Evolutionary conservation across 2,329 filamentous ascomycete species (phyloP), one percentile per base, ranked within the genome.

Genomic region (Fusarium coicis): DNA sequence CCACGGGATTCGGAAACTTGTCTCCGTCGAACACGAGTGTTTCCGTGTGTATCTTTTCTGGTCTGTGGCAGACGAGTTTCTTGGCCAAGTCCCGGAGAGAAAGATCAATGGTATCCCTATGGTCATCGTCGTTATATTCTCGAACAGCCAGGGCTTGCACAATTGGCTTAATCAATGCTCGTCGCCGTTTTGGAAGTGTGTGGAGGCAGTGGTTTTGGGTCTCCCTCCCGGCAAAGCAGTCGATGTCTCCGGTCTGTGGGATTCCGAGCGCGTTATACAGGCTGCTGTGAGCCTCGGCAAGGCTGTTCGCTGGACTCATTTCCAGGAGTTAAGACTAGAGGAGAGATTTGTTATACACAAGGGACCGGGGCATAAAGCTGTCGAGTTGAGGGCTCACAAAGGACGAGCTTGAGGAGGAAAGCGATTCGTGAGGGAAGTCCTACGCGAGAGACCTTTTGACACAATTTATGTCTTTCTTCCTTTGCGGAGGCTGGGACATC

Each of bases 191-290:
- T 46, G 43, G 23, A 52, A 19, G 2, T 7, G 2, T 21, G 5
- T 19, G 14, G 14, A 11, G 11, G 50, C 4, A 5, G 2, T n/a
- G 16, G 6, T 18, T 18, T n/a, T 26, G 18, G 19, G 19, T 18
- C 23, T 28, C 40, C 10, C 18, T 18, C 28, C 18, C 7, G 15
- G 60, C 43, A 30, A 73, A 28, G 40, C 70, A 70, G 4, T 12
- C 3, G 9, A 58, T 32, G 1, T 21, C 2, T 18, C 37, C 55
- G 18, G 6, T 15, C 8, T 23, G 30, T 7, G 60, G 30, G 23
- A 70, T 50, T 16, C 21, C 14, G 8, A 72, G 32, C 5, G 56
- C 60, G 43, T 58, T 11, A 15, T 66, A 66, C 12, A 72, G 70
- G 19, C 65, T 58, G 26, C 47, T 47, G 16, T 39, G 10, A 12